Percentiles rank a stretch among this genome's conserved stretches.
Evolutionary conservation across 805 yeast species (phyloP).

Genomic region (Metschnikowia orientalis): DNA sequence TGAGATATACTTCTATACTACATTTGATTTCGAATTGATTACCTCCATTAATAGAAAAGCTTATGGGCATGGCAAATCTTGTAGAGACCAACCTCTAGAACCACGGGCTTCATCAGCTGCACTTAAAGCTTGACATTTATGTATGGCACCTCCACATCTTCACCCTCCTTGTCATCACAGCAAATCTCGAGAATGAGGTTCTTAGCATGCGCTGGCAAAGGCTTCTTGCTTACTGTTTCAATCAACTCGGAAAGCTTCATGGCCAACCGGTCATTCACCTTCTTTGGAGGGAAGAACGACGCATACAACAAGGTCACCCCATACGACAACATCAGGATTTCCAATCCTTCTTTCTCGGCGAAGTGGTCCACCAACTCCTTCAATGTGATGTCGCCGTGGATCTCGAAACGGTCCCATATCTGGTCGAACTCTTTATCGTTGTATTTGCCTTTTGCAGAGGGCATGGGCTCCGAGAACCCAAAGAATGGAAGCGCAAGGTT

Average conservation of each 20-base stretch:
- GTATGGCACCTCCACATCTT: constrained; percentile 93
- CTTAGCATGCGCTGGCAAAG: constrained; percentile 66
- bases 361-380: constrained; percentile 71
- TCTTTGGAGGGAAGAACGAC: constrained; percentile 88
- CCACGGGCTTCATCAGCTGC: too few species aligned
- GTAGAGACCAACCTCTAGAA: too few species aligned
- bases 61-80: too few species aligned
- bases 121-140: constrained; percentile 50
- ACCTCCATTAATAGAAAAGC: too few species aligned
- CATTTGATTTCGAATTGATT: too few species aligned
- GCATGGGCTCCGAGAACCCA: constrained; percentile 95
- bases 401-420: constrained; percentile 93
- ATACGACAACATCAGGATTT: constrained; percentile 84
- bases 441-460: constrained; percentile 77
- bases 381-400: constrained; percentile 72
- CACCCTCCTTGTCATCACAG: constrained; percentile 87
- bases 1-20: too few species aligned
- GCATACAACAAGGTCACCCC: constrained; percentile 90
- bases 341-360: constrained; percentile 77
- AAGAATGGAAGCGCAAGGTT: constrained; percentile 92
- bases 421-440: constrained; percentile 75
- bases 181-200: constrained; percentile 85
- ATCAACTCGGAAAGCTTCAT: constrained; percentile 71
- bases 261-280: constrained; percentile 69
- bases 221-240: constrained; percentile 81